Base-by-base conservation (phyloP, 495 filamentous ascomycete genomes). In the Penicillium cataractarum region DNA sequence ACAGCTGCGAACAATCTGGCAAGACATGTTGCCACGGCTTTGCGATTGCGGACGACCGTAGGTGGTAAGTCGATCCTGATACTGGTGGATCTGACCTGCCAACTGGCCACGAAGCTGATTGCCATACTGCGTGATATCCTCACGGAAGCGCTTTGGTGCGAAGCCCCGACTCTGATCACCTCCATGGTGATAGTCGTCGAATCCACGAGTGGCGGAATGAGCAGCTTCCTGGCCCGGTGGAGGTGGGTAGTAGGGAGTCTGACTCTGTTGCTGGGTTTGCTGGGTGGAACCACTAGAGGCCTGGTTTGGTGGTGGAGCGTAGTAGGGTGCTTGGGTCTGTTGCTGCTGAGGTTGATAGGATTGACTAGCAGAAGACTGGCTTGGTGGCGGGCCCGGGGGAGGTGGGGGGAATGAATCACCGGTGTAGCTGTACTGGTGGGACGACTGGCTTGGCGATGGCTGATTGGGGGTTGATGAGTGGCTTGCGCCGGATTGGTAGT, bases 1-100 rank as follows among this genome's bases (percentile, higher is more conserved):
- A 60, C 80, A 83, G 65, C 89, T 91, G 53, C 90, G 85, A 31
- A 90, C 82, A 50, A 92, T 82, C 67, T 92, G 90, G 62, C 87
- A 86, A 7, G 78, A 74, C 58, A 90, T 85, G 29, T 82, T 83
- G 4, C 82, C 85, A 12, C 75, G 68, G 22, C 61, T 62, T 57
- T 76, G 71, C 17, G 64, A 57, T n/a, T 66, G 55, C 0, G 67
- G 69, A n/a, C 68, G 70, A 10, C 70, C 71, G 52, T 63, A 65
- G 3, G 61, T 57, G 22, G 69, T 73, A 27, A 80, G 63, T 17
- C 71, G 68, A 60, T 80, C 78, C 58, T 81, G 78, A 53, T 82
- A 81, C 33, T 80, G 78, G 60, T 82, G 81, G 31, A 82, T 78
- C 33, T 80, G 80, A 29, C 79, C 78, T 12, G 79, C 78, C 6